Conservation (phyloP, 1,284 basidiomycete genomes). For the Athelia psychrophila region DNA sequence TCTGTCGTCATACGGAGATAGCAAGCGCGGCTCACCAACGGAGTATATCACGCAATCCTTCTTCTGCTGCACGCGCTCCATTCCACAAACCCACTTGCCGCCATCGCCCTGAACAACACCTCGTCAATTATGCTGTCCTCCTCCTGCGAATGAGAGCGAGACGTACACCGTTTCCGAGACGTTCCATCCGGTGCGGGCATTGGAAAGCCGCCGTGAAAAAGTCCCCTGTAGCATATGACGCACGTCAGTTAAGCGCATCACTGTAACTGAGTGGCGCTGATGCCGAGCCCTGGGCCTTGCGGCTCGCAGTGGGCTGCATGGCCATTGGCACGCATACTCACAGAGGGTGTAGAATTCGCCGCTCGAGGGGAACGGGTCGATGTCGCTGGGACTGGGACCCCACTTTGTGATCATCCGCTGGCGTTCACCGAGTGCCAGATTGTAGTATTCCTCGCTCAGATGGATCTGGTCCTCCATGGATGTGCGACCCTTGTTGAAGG, state of each 20-base stretch:
- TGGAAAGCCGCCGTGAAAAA: conserved; percentile 46
- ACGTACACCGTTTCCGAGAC: conserved; percentile 32
- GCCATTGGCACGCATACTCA: conserved; percentile 22
- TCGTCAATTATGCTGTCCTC: too few species aligned
- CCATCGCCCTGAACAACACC: conserved; percentile 37
- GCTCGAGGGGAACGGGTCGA: conserved; percentile 31
- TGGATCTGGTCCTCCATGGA: conserved; percentile 21
- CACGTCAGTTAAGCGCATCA: conserved; percentile 3
- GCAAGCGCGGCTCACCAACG: conserved; percentile 29
- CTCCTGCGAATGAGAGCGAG: too few species aligned
- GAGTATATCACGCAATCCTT: conserved; percentile 46
- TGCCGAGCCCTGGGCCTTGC: conserved; percentile 60
- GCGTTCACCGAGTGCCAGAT: conserved; percentile 8
- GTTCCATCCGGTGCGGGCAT: conserved; percentile 43
- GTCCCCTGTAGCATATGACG: conserved; percentile 33
- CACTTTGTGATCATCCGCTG: conserved; percentile 13
- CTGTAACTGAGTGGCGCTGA: conserved; percentile 2
- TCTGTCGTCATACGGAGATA: not conserved
- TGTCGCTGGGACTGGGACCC: conserved; percentile 11
- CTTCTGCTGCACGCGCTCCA: conserved; percentile 41
- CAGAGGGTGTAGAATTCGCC: conserved; percentile 32
- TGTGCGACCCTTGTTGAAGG: not conserved
- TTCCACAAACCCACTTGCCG: conserved; percentile 51
- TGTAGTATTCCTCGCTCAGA: conserved; percentile 6
- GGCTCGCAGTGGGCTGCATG: conserved; percentile 56